phyloP scores from a whole-genome alignment of 805 yeast genomes.

The Lachancea lanzarotensis region DNA sequence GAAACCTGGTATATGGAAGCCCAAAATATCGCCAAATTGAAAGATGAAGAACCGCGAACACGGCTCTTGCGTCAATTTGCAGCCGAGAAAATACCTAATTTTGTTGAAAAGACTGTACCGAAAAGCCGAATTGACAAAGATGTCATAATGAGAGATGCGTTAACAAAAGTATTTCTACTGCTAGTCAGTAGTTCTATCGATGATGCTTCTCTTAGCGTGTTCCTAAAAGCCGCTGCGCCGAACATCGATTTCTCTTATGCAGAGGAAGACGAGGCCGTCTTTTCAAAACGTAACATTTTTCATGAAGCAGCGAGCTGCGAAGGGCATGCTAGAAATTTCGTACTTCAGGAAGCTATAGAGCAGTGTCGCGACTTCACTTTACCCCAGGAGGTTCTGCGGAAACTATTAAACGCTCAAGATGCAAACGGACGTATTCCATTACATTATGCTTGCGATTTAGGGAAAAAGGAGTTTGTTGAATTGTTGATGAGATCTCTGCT shows the following conservation, averaged over 20 bases:
- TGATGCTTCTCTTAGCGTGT: constrained; percentile 44
- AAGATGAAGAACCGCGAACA: constrained; percentile 25
- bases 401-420: constrained; percentile 44
- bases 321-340: constrained; percentile 23
- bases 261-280: constrained; percentile 49
- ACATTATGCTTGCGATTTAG: constrained; percentile 74
- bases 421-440: constrained; percentile 73
- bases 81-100: constrained; percentile 20
- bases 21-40: constrained; percentile 26
- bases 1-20: constrained; percentile 32
- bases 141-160: constrained; percentile 19
- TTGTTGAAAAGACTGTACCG: constrained; percentile 12
- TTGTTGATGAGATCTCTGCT: constrained; percentile 33
- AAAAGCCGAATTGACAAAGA: constrained; percentile 17
- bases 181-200: constrained; percentile 55
- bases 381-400: constrained; percentile 18
- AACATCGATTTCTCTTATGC: constrained; percentile 60
- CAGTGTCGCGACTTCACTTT: constrained; percentile 9
- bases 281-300: constrained; percentile 63
- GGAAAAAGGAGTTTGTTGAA: constrained; percentile 39
- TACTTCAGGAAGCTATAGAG: constrained; percentile 22
- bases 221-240: constrained; percentile 34
- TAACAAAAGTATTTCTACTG: constrained; percentile 68
- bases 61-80: constrained; percentile 21
- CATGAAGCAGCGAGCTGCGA: constrained; percentile 53